Evolutionary conservation across 192 early-diverging fungal species (phyloP).

Genomic region (Ambispora gerdemannii): DNA sequence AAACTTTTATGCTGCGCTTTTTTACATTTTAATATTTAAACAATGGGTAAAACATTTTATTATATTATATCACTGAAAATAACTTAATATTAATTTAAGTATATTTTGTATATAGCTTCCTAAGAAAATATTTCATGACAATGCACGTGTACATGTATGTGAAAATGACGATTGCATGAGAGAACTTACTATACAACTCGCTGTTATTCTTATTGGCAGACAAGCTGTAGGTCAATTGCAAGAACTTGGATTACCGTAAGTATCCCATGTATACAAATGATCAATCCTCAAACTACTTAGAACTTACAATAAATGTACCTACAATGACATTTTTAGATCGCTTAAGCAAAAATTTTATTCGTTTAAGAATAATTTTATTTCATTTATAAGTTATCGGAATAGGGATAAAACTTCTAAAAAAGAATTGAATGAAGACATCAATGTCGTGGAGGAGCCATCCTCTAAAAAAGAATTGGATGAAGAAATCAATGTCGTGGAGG

Average conservation of each 20-base stretch:
- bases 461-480: too few relatives aligned
- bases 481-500: too few relatives aligned
- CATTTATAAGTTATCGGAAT: too few relatives aligned
- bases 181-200: conserved; percentile 56
- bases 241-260: conserved; percentile 44
- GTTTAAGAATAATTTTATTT: too few relatives aligned
- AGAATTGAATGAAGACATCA: too few relatives aligned
- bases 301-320: too few relatives aligned
- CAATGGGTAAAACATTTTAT: background rate
- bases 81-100: conserved; percentile 6
- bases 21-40: conserved; percentile 61
- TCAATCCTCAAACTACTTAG: too few relatives aligned
- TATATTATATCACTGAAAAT: background rate
- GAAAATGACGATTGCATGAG: conserved; percentile 41
- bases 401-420: too few relatives aligned
- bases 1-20: conserved; percentile 59
- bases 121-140: background rate
- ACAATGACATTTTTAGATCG: too few relatives aligned
- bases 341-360: too few relatives aligned
- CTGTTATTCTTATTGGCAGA: conserved; percentile 56
- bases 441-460: too few relatives aligned
- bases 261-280: conserved; percentile 8
- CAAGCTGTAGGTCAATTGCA: conserved; percentile 46
- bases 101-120: background rate
- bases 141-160: conserved; percentile 16